phyloP scores from a whole-genome alignment of 331 rosid species.

The Spiraea crenata region DNA sequence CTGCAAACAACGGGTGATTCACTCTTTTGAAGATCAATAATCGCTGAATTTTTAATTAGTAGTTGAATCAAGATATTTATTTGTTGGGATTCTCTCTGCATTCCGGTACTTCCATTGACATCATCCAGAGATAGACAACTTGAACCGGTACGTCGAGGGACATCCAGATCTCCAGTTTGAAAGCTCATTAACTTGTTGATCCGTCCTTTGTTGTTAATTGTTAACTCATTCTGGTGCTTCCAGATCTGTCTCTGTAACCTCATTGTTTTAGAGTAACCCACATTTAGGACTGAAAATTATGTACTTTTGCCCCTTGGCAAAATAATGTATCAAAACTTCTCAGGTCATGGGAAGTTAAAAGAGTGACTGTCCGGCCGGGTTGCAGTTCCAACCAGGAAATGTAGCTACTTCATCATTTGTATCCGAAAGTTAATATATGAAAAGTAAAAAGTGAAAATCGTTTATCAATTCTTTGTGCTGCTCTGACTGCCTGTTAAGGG shows the following conservation, averaged over 20 bases:
- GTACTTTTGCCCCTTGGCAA: constrained; percentile 23
- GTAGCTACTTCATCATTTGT: constrained; percentile 35
- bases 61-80: constrained; percentile 18
- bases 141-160: constrained; percentile 11
- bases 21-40: constrained; percentile 48
- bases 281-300: constrained; percentile 20
- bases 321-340: constrained; percentile 25
- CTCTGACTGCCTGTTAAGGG: not conserved
- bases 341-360: constrained; percentile 23
- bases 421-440: constrained; percentile 19
- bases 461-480: constrained; percentile 1
- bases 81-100: constrained; percentile 11
- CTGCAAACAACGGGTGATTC: constrained; percentile 43
- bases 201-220: constrained; percentile 27
- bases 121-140: too few relatives aligned
- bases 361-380: constrained; percentile 17
- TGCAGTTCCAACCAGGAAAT: constrained; percentile 30
- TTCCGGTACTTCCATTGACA: constrained; percentile 7
- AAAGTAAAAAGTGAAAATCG: not conserved
- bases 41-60: constrained; percentile 21
- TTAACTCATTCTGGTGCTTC: constrained; percentile 42
- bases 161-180: constrained; percentile 24
- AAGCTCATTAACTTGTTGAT: constrained; percentile 15
- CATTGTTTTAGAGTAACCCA: constrained; percentile 29
- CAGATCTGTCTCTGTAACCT: constrained; percentile 45